Base-by-base conservation (phyloP, 768 basidiomycete species). In the Panellus pusillus region DNA sequence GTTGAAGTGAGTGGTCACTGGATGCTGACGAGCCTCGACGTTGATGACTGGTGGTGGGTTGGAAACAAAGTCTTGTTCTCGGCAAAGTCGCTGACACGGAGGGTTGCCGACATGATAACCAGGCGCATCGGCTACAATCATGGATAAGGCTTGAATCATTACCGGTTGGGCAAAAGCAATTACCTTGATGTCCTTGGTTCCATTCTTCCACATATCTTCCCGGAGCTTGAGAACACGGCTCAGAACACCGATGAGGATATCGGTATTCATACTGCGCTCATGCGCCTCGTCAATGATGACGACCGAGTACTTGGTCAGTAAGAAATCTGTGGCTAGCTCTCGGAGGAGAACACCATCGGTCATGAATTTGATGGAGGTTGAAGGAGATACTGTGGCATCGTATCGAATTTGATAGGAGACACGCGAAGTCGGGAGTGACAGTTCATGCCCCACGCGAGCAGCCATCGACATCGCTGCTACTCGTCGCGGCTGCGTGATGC, bases 371-470 rank as follows among this genome's bases (percentile, higher is more conserved):
- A 99, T 94, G 8, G 86, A 86, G 1, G 97, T 99, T 18, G 83
- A 78, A 1, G 92, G 79, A 4, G 93, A 93, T 0, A 93, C 87
- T 1, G 93, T 98, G 1, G 93, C 89, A 61, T 98, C 96, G 66
- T 98, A 99, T 56, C 97, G 89, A 57, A 99, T 98, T 68, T 98
- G 95, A 69, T 98, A 95, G 0, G 97, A 96, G 6, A 98, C 92
- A 20, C 81, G 78, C 1, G 87, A 86, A 1, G 87, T 76, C 0
- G 90, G 79, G 13, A 98, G 74, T 6, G 90, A 89, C n/a, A 99
- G 75, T 70, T 99, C 97, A 44, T 89, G 79, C n/a, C 87, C 87
- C 24, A 99, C 95, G 31, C 97, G 92, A 9, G 84, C 74, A 0
- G 97, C 93, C 84, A 98, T 93, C 1, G 97, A 94, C 75, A 98